These are phyloP conservation scores for Pseudevernia furfuracea DNA, from an alignment of 495 filamentous ascomycete species.

Conservation along the genomic window DNA sequence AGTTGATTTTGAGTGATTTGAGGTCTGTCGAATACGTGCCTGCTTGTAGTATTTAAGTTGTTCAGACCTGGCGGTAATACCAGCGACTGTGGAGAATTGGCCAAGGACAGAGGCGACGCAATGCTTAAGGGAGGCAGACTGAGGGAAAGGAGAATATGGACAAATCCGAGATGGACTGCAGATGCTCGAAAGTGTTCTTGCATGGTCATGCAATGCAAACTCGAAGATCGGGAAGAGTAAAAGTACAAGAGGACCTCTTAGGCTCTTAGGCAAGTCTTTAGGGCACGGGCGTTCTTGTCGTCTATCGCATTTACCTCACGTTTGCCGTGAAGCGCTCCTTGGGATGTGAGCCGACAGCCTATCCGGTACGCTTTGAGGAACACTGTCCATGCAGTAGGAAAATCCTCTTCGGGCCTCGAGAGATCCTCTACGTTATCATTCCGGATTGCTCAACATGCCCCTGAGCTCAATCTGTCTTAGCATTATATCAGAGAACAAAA, in stretches of 20 bases:
- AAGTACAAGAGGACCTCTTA: neutral
- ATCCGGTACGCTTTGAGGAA: no score
- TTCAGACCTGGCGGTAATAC: neutral
- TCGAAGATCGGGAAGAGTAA: neutral
- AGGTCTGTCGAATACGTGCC: neutral
- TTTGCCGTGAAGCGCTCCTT: neutral
- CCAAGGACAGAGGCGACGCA: neutral
- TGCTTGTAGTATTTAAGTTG: neutral
- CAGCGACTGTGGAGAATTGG: neutral
- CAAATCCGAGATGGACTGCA: neutral
- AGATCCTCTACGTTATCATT: no score
- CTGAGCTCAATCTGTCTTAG: no score
- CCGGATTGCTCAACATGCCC: no score
- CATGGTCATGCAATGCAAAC: neutral
- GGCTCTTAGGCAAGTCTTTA: neutral
- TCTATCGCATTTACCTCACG: neutral
- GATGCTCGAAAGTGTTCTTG: no score
- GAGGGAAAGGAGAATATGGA: neutral
- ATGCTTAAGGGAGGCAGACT: neutral
- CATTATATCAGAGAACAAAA: no score
- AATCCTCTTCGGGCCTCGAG: no score
- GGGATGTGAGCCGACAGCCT: neutral
- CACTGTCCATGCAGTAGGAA: no score
- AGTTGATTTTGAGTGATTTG: neutral
- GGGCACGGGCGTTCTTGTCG: neutral